These are phyloP conservation scores for Pulveroboletus sp. DNA, from an alignment of 768 basidiomycete species.

Conservation along the genomic window DNA sequence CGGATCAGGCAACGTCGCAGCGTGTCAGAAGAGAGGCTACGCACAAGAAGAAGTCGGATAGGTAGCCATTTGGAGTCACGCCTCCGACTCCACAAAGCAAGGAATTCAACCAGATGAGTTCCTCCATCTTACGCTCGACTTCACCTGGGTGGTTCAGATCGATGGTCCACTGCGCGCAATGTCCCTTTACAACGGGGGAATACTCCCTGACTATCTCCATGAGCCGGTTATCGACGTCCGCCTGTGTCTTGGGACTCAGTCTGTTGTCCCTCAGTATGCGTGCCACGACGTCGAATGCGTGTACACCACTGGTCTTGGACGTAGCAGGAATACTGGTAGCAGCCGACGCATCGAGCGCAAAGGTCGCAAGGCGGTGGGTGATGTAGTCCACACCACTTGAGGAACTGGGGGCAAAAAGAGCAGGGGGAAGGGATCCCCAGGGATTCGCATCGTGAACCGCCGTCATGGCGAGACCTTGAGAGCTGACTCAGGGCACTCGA, in stretches of 20 bases:
- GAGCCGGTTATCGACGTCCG: constrained; percentile 19
- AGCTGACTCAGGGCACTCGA: neutral
- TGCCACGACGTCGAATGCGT: constrained; percentile 47
- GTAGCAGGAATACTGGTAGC: neutral
- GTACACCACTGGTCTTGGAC: constrained; percentile 9
- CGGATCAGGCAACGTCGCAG: neutral
- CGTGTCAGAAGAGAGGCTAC: neutral
- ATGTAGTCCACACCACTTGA: neutral
- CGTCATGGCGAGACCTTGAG: constrained; percentile 22
- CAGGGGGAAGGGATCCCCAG: constrained; percentile 27
- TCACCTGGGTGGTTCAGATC: constrained; percentile 33
- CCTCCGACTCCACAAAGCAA: constrained; percentile 59
- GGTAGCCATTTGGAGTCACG: constrained; percentile 46
- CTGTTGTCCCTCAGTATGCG: constrained; percentile 46
- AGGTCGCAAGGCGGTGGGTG: constrained; percentile 1
- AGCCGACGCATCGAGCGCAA: constrained; percentile 1
- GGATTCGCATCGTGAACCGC: constrained; percentile 32
- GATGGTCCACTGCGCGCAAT: constrained; percentile 41
- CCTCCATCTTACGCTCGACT: constrained; percentile 55
- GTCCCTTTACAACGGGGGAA: neutral
- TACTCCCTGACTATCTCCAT: neutral
- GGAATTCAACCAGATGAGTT: constrained; percentile 52
- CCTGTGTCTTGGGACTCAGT: constrained; percentile 14
- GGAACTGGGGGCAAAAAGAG: constrained; percentile 6
- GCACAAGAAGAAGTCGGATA: constrained; percentile 48